phyloP scores from a whole-genome alignment of 306 rosid species.

The Benincasa hispida region DNA sequence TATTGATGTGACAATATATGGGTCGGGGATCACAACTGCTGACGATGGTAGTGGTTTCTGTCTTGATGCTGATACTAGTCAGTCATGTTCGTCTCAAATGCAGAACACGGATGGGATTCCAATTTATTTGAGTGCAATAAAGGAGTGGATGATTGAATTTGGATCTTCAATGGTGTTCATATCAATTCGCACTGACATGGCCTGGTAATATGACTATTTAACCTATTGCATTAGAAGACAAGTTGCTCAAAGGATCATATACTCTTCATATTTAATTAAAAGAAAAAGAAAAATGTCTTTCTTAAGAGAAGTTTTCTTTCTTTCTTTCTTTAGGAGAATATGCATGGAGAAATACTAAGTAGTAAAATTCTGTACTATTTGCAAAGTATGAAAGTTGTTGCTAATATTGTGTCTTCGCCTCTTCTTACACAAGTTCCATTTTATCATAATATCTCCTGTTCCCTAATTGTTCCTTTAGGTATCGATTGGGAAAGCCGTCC shows the following conservation, averaged over 20 bases:
- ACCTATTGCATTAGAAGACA: background rate
- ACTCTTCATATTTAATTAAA: background rate
- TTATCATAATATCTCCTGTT: background rate
- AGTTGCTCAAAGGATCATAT: background rate
- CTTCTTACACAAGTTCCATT: background rate
- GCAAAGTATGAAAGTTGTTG: background rate
- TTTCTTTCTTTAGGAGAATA: background rate
- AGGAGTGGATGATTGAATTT: slow-evolving; percentile 96
- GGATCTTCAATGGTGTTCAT: slow-evolving; percentile 79
- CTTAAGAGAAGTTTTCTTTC: background rate
- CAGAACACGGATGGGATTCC: slow-evolving; percentile 71
- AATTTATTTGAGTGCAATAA: slow-evolving; percentile 73
- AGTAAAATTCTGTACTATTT: background rate
- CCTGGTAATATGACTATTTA: slow-evolving; percentile 50
- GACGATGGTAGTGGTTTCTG: slow-evolving; percentile 86
- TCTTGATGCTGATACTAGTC: slow-evolving; percentile 52
- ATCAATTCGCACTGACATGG: slow-evolving; percentile 86
- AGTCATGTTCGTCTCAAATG: slow-evolving; percentile 36
- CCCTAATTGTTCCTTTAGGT: slow-evolving; percentile 36
- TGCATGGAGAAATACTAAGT: background rate
- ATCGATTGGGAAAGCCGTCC: slow-evolving; percentile 89
- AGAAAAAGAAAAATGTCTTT: background rate
- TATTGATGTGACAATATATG: slow-evolving; percentile 81
- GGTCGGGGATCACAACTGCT: slow-evolving; percentile 73
- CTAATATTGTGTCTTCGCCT: background rate